phyloP scores from a whole-genome alignment of 371 early-diverging fungal genomes.

The Circinella minor region DNA sequence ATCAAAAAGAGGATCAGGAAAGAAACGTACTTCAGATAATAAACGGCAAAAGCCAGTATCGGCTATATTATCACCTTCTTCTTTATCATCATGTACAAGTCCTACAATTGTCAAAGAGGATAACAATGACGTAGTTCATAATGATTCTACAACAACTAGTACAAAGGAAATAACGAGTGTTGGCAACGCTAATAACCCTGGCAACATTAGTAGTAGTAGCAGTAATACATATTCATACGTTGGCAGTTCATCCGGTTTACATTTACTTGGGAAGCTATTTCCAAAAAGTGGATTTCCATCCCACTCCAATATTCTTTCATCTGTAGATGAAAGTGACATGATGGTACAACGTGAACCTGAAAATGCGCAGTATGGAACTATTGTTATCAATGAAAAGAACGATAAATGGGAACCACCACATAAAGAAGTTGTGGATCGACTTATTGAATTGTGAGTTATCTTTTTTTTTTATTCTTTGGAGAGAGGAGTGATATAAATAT shows the following conservation, averaged over 20 bases:
- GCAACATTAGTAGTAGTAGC: not conserved
- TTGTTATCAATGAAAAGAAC: too few relatives aligned
- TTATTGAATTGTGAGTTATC: slow-evolving; percentile 29
- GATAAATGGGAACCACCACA: slow-evolving; percentile 38
- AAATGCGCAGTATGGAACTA: too few relatives aligned
- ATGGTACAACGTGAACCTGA: slow-evolving; percentile 20
- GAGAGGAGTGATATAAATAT: not conserved
- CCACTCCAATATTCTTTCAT: slow-evolving; percentile 3
- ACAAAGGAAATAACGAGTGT: not conserved
- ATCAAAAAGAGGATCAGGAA: not conserved
- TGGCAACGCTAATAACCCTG: not conserved
- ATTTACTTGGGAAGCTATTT: slow-evolving; percentile 35
- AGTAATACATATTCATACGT: slow-evolving; percentile 24
- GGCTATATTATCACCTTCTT: not conserved
- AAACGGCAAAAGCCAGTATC: not conserved
- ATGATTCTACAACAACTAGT: not conserved
- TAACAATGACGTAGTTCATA: too few relatives aligned
- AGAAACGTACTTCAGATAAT: too few relatives aligned
- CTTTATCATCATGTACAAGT: not conserved
- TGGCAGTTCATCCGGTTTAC: slow-evolving; percentile 48
- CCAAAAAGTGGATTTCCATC: slow-evolving; percentile 12
- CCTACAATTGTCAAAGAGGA: not conserved
- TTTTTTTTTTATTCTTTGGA: not conserved
- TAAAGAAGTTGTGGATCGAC: slow-evolving; percentile 30
- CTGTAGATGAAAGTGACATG: slow-evolving; percentile 32